Evolutionary conservation across 176 grass and related monocot species (phyloP), one percentile per base, ranked within the genome.

Genomic region (Melocanna baccifera): DNA sequence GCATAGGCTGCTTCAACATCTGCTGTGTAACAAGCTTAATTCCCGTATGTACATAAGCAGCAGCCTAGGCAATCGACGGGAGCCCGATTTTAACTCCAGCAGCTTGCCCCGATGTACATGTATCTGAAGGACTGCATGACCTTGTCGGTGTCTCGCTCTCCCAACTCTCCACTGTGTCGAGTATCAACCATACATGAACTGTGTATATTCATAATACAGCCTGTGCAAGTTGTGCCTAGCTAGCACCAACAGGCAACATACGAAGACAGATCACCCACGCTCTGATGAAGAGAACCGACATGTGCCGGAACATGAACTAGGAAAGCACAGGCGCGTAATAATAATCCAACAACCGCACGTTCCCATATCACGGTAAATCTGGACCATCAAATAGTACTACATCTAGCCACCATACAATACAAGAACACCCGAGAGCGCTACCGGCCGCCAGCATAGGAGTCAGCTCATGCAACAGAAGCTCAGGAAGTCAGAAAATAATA

Each of bases 1-100:
- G 43, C 56, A 32, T 83, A 70, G 34, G 45, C 12, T 47, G 28
- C 42, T 34, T 26, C 22, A 40, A 12, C 73, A 26, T 6, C 59
- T 77, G 59, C 34, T n/a, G 19, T 50, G 43, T 25, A 6, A 68
- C 75, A 81, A 47, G n/a, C 16, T 85, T 67, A 59, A 43, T 75
- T 20, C 30, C 13, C 10, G 2, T 55, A 22, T 74, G 26, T 58
- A 68, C 53, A 46, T 75, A 57, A 61, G 52, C 12, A 39, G 58
- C 45, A 43, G 13, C 45, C 12, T 64, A 18, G 13, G 70, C 45
- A 51, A 40, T 48, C 14, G 39, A 68, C 4, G 4, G 7, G 48
- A 47, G 43, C 14, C 28, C 16, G 32, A 40, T 8, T 7, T 12
- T 22, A 63, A 29, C 67, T 47, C 23, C 53, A 51, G 12, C 4